These are phyloP conservation scores for Cadophora gregata DNA, from an alignment of 2,329 filamentous ascomycete genomes.

Conservation along the genomic window DNA sequence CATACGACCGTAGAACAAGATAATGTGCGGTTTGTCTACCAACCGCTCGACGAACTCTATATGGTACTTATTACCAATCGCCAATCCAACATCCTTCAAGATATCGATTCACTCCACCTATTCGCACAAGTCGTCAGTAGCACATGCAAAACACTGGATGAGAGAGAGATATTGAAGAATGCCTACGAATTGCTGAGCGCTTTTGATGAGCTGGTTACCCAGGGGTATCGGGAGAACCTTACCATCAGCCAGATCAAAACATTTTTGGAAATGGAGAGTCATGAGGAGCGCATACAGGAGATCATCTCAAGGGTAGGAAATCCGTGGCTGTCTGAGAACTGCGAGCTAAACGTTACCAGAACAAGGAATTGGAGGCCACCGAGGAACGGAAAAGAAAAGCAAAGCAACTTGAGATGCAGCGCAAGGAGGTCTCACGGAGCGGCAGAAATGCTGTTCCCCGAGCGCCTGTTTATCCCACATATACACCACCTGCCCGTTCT, in stretches of 20 bases:
- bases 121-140: conserved; percentile 97
- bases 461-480: conserved; percentile 85
- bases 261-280: conserved; percentile 98
- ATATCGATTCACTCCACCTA: conserved; percentile 97
- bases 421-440: conserved; percentile 88
- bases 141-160: conserved; percentile 94
- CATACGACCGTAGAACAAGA: conserved; percentile 99
- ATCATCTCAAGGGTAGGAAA: conserved; percentile 83
- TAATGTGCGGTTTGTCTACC: conserved; percentile 99
- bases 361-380: conserved; percentile 97
- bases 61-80: conserved; percentile 99
- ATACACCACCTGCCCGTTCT: conserved; percentile 79
- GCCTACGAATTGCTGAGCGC: conserved; percentile 95
- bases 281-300: conserved; percentile 98
- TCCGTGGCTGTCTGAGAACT: conserved; percentile 1
- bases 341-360: conserved; percentile 58
- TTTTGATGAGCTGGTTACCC: conserved; percentile 95
- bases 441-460: conserved; percentile 72
- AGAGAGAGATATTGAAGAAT: conserved; percentile 93
- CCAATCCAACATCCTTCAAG: conserved; percentile 98
- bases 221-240: conserved; percentile 95
- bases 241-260: conserved; percentile 98
- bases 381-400: conserved; percentile 99
- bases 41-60: conserved; percentile 98
- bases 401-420: conserved; percentile 98